These are phyloP conservation scores for Sporothrix globosa DNA, from an alignment of 2,329 filamentous ascomycete species.

Conservation along the genomic window DNA sequence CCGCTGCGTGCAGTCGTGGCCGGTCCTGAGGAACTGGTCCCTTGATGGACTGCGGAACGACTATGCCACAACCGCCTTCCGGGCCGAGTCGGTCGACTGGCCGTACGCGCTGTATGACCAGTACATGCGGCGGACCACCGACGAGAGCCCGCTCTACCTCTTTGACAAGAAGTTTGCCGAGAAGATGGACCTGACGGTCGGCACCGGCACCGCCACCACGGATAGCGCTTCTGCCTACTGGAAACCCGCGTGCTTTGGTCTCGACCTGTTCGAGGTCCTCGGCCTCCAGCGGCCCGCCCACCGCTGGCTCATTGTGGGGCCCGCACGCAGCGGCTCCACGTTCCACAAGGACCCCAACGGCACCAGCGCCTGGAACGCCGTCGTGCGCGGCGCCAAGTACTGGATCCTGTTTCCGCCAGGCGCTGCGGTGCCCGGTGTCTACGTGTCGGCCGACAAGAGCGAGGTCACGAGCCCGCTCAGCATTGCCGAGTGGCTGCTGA, in stretches of 20 bases:
- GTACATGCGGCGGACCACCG: conserved; percentile 78
- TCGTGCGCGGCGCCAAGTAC: conserved; percentile 87
- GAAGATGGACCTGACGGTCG: conserved; percentile 74
- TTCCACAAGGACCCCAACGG: conserved; percentile 85
- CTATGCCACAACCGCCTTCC: conserved; percentile 72
- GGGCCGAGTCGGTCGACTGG: conserved; percentile 95
- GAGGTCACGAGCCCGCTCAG: conserved; percentile 93
- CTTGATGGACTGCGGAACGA: conserved; percentile 64
- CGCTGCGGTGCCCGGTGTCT: conserved; percentile 81
- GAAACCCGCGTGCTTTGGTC: conserved; percentile 80
- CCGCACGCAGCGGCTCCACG: conserved; percentile 83
- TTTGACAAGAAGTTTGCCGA: conserved; percentile 86
- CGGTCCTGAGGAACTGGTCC: conserved; percentile 74
- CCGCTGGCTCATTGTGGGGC: conserved; percentile 90
- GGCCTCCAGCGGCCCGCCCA: conserved; percentile 79
- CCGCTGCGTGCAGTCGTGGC: conserved; percentile 76
- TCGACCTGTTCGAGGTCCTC: conserved; percentile 81
- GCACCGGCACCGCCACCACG: conserved; percentile 48
- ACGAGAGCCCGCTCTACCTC: conserved; percentile 90
- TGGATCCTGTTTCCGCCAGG: conserved; percentile 97
- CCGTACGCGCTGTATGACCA: conserved; percentile 75
- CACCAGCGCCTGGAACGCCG: conserved; percentile 89
- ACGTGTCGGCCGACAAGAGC: conserved; percentile 83
- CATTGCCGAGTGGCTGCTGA: conserved; percentile 94
- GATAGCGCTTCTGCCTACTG: conserved; percentile 62